Conservation (phyloP, 306 rosid species). For the Lathyrus tuberosus region DNA sequence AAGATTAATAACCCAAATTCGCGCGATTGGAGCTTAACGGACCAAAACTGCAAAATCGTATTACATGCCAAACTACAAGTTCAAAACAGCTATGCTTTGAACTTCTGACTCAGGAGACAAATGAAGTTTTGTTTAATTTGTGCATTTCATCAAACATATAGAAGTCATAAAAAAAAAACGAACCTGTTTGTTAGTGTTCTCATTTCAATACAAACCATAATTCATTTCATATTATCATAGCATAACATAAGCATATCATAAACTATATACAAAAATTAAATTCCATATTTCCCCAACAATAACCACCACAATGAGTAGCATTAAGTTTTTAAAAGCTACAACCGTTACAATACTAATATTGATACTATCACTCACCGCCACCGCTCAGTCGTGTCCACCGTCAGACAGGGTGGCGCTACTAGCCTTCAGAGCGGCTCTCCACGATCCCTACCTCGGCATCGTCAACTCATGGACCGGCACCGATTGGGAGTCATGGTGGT, state of each 20-base stretch:
- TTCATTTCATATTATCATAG: no score
- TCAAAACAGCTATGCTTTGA: background rate
- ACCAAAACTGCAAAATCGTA: background rate
- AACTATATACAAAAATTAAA: no score
- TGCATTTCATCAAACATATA: no score
- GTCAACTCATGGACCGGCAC: conserved; percentile 80
- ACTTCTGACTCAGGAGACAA: no score
- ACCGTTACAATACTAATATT: conserved; percentile 9
- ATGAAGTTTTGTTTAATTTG: no score
- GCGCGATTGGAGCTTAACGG: background rate
- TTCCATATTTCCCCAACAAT: background rate
- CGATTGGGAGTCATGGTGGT: no score
- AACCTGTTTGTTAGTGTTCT: no score
- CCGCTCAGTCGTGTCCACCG: conserved; percentile 63
- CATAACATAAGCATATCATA: no score
- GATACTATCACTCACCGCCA: conserved; percentile 28
- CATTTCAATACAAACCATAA: no score
- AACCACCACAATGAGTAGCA: conserved; percentile 41
- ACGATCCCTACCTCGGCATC: conserved; percentile 60
- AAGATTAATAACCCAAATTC: background rate
- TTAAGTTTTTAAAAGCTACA: conserved; percentile 7
- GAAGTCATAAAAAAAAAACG: no score
- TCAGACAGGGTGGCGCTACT: conserved; percentile 75
- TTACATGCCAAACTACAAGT: background rate
- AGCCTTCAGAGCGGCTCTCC: conserved; percentile 70